Evolutionary conservation across 371 early-diverging fungal genomes (phyloP).

Genomic region (Mortierella sp.): DNA sequence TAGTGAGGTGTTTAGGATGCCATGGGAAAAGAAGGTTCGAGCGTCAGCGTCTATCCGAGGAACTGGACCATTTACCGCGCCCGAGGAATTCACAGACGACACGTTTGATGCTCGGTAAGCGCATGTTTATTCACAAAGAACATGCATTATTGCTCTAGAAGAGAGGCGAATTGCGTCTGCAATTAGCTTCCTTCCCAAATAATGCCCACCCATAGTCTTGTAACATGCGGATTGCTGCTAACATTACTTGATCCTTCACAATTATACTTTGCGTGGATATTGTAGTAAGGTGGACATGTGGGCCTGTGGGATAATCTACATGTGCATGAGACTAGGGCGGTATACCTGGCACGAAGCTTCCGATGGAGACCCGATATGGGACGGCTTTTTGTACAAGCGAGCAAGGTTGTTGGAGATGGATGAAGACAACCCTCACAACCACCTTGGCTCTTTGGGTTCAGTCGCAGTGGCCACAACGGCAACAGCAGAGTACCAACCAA

Average conservation of each 20-base stretch:
- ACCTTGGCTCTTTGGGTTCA: background rate
- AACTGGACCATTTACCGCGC: constrained; percentile 81
- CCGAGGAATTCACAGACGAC: constrained; percentile 65
- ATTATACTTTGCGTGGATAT: background rate
- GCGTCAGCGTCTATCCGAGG: constrained; percentile 73
- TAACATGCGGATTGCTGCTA: background rate
- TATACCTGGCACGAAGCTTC: constrained; percentile 71
- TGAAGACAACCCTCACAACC: background rate
- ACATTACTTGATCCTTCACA: background rate
- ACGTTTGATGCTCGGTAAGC: constrained; percentile 64
- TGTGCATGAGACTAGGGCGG: constrained; percentile 66
- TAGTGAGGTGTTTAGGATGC: constrained; percentile 62
- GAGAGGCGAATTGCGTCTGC: no score
- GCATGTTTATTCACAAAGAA: background rate
- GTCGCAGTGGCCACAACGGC: background rate
- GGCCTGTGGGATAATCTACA: constrained; percentile 71
- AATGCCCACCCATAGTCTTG: background rate
- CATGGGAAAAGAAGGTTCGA: constrained; percentile 59
- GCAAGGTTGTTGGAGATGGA: constrained; percentile 15
- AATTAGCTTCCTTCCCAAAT: no score
- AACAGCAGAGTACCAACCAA: background rate
- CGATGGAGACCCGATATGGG: constrained; percentile 64
- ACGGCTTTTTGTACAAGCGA: constrained; percentile 32
- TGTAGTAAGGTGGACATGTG: constrained; percentile 68
- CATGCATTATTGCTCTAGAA: no score